phyloP scores from a whole-genome alignment of 1,139 yeast species.

The Taphrina confusa region DNA sequence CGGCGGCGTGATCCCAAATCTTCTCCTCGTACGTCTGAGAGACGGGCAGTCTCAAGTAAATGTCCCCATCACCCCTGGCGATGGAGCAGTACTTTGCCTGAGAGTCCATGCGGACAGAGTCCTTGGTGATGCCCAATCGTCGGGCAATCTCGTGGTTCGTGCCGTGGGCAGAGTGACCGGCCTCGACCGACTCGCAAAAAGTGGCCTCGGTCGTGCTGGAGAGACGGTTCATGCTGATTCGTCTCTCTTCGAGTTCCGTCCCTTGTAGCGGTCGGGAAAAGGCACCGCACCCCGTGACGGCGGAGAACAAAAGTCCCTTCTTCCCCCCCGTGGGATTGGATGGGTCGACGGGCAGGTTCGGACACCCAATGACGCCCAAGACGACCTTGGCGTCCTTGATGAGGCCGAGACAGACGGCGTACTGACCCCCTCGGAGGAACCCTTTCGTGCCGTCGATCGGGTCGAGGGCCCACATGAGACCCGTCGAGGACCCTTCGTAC shows the following conservation, averaged over 20 bases:
- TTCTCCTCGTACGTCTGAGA: constrained; percentile 78
- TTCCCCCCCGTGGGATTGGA: constrained; percentile 42
- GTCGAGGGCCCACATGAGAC: constrained; percentile 81
- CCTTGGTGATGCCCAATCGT: constrained; percentile 61
- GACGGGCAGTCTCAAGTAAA: constrained; percentile 83
- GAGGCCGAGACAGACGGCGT: constrained; percentile 90
- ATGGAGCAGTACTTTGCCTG: constrained; percentile 94
- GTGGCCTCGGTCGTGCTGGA: constrained; percentile 53
- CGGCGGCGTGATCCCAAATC: constrained; percentile 99
- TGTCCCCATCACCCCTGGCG: constrained; percentile 88
- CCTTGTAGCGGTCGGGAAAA: constrained; percentile 43
- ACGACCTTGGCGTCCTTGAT: constrained; percentile 82
- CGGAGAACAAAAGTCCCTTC: constrained; percentile 73
- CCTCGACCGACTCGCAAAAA: constrained; percentile 95
- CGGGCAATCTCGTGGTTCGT: constrained; percentile 77
- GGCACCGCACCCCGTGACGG: constrained; percentile 73
- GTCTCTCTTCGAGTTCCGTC: constrained; percentile 36
- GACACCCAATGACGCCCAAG: constrained; percentile 94
- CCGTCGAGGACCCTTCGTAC: constrained; percentile 30
- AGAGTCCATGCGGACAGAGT: constrained; percentile 67
- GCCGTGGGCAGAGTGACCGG: constrained; percentile 89
- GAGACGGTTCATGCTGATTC: constrained; percentile 46
- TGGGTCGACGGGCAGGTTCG: constrained; percentile 68
- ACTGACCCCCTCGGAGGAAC: constrained; percentile 90
- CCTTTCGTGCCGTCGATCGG: constrained; percentile 99